Percentiles rank a stretch among this genome's conserved stretches.
phyloP scores from a whole-genome alignment of 805 yeast genomes.

The Komagataella mondaviorum region DNA sequence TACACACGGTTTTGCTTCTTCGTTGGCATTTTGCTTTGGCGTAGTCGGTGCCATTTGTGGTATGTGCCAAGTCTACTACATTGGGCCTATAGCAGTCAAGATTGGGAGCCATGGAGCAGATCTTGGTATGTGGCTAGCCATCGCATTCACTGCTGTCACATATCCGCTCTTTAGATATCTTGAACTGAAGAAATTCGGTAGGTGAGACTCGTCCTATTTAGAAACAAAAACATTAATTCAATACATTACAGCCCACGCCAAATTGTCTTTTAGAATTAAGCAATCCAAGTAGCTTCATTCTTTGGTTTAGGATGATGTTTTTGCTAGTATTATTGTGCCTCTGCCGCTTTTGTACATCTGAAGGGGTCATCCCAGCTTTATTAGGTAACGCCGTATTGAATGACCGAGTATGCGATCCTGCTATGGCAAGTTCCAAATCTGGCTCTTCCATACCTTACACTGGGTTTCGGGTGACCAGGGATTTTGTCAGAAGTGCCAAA shows the following conservation, averaged over 20 bases:
- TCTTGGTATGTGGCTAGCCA: constrained; percentile 66
- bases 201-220: constrained; percentile 17
- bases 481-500: too few species aligned
- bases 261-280: too few species aligned
- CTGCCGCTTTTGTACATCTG: too few species aligned
- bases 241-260: neutral
- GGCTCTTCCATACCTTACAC: too few species aligned
- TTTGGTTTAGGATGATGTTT: too few species aligned
- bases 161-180: constrained; percentile 55
- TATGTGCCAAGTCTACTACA: constrained; percentile 78
- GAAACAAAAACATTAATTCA: constrained; percentile 10
- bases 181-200: constrained; percentile 46
- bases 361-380: too few species aligned
- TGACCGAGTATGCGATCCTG: too few species aligned
- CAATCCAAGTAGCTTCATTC: too few species aligned
- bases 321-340: too few species aligned
- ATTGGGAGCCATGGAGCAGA: constrained; percentile 68
- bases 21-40: constrained; percentile 52
- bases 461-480: too few species aligned
- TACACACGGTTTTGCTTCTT: constrained; percentile 64
- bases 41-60: constrained; percentile 77
- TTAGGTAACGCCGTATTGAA: too few species aligned
- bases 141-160: constrained; percentile 52
- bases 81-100: constrained; percentile 56
- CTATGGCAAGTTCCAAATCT: too few species aligned